phyloP scores from a whole-genome alignment of 371 early-diverging fungal species.

The Mucor circinelloides region DNA sequence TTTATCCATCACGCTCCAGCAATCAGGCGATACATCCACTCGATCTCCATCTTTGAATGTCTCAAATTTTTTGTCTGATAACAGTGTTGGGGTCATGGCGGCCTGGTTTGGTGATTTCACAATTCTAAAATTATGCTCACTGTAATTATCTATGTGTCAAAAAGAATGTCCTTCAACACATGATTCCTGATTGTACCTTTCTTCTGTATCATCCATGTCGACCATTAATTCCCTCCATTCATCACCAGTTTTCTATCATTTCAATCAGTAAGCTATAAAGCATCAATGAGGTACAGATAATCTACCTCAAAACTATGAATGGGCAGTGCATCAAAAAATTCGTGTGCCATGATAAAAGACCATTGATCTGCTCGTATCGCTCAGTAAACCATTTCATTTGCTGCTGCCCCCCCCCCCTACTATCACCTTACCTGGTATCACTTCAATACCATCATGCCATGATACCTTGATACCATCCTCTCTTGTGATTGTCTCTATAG shows the following conservation, averaged over 20 bases:
- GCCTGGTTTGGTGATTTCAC: constrained; percentile 75
- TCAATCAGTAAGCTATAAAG: neutral
- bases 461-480: constrained; percentile 58
- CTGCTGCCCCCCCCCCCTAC: too few species aligned
- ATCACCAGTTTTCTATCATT: constrained; percentile 59
- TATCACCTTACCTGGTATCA: constrained; percentile 54
- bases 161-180: neutral
- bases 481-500: constrained; percentile 37
- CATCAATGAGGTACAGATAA: too few species aligned
- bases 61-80: constrained; percentile 47
- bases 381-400: neutral
- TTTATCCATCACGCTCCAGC: constrained; percentile 59
- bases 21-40: constrained; percentile 87
- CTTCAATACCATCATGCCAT: constrained; percentile 79
- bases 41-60: constrained; percentile 68
- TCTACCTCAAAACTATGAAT: constrained; percentile 82
- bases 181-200: constrained; percentile 39
- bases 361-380: constrained; percentile 43
- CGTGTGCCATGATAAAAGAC: constrained; percentile 83
- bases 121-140: constrained; percentile 76
- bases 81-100: constrained; percentile 60
- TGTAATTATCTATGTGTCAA: constrained; percentile 25
- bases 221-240: constrained; percentile 93
- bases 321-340: constrained; percentile 97
- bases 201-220: constrained; percentile 72